phyloP scores from a whole-genome alignment of 352 stramenopile genomes.

The Pythium utonaiense region DNA sequence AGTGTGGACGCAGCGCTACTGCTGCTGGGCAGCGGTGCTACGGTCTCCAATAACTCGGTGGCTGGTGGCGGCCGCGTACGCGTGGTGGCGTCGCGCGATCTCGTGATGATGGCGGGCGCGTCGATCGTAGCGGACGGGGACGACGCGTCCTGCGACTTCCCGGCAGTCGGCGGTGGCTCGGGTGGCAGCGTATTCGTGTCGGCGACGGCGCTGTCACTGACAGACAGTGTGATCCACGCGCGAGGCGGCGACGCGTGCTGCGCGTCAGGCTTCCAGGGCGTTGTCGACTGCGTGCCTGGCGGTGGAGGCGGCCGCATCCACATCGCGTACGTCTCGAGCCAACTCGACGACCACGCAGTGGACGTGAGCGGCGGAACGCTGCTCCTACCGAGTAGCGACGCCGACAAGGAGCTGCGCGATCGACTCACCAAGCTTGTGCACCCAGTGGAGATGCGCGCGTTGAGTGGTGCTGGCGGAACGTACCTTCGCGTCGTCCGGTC shows the following conservation, averaged over 20 bases:
- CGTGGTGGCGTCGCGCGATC: conserved; percentile 59
- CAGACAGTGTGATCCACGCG: conserved; percentile 31
- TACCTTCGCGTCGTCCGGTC: conserved; percentile 59
- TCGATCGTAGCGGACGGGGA: conserved; percentile 50
- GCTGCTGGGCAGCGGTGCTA: conserved; percentile 44
- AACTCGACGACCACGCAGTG: conserved; percentile 48
- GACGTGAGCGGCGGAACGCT: conserved; percentile 53
- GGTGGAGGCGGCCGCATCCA: conserved; percentile 64
- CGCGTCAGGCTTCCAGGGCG: conserved; percentile 18
- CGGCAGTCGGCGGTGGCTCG: conserved; percentile 36
- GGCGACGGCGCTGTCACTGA: conserved; percentile 45
- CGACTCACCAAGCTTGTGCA: conserved; percentile 32
- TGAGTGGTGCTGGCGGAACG: conserved; percentile 52
- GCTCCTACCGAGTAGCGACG: conserved; percentile 2
- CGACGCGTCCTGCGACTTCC: conserved; percentile 27
- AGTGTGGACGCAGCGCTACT: conserved; percentile 19
- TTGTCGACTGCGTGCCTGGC: conserved; percentile 48
- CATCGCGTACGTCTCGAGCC: conserved; percentile 65
- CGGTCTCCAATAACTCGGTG: neutral
- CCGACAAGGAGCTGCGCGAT: neutral
- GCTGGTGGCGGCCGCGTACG: conserved; percentile 55
- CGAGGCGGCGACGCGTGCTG: conserved; percentile 55
- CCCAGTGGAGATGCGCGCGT: conserved; percentile 34
- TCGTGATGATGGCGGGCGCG: conserved; percentile 57
- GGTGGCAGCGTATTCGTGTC: conserved; percentile 54